These are phyloP conservation scores for Vickermania spadyakhi DNA, from an alignment of 208 protist species.

Conservation along the genomic window DNA sequence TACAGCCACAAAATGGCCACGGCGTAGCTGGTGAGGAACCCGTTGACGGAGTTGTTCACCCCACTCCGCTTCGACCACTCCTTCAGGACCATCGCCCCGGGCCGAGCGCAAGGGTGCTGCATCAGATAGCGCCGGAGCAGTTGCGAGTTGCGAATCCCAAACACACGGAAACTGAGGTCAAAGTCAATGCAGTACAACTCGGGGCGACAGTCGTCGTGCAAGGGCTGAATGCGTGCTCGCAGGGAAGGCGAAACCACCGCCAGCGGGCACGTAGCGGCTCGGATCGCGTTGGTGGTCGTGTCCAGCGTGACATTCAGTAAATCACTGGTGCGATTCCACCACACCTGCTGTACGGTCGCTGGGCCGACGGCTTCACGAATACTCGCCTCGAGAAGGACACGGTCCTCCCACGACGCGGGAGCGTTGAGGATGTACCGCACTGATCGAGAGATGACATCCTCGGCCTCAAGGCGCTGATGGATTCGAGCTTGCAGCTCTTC, in stretches of 20 bases:
- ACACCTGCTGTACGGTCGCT: constrained; percentile 63
- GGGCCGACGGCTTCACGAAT: constrained; percentile 44
- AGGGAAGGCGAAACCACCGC: constrained; percentile 30
- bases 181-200: constrained; percentile 86
- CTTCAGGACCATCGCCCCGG: constrained; percentile 82
- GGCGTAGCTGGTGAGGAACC: constrained; percentile 86
- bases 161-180: constrained; percentile 81
- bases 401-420: constrained; percentile 37
- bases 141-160: constrained; percentile 86
- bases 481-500: not conserved
- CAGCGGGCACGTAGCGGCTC: constrained; percentile 40
- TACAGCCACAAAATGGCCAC: constrained; percentile 91
- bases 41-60: constrained; percentile 87
- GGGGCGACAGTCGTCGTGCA: constrained; percentile 77
- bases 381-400: constrained; percentile 64
- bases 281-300: constrained; percentile 54
- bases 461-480: constrained; percentile 22
- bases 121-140: constrained; percentile 73
- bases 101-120: constrained; percentile 70
- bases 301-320: constrained; percentile 60
- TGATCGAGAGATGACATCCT: constrained; percentile 60
- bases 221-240: constrained; percentile 53
- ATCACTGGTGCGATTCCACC: constrained; percentile 73
- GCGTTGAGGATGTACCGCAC: constrained; percentile 55
- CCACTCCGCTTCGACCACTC: constrained; percentile 86